Percentiles rank a stretch among this genome's conserved stretches.
phyloP scores from a whole-genome alignment of 371 early-diverging fungal genomes.

The Mortierella sp. region DNA sequence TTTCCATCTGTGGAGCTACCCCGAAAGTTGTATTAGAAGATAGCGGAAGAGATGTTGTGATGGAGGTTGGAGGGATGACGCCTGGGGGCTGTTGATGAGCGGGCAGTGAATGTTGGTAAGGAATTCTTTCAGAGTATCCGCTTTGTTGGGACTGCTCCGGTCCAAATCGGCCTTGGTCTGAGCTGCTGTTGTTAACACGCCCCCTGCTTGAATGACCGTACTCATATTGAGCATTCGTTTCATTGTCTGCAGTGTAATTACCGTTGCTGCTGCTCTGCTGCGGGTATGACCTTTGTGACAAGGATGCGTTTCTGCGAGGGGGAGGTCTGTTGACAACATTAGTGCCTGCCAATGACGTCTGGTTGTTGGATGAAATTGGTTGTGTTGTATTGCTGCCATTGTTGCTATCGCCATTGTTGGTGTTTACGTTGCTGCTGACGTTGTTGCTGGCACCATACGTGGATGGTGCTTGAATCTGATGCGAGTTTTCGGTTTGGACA shows the following conservation, averaged over 20 bases:
- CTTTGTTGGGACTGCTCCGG: not conserved
- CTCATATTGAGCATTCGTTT: conserved; percentile 24
- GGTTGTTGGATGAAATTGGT: conserved; percentile 2
- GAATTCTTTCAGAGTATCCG: conserved; percentile 32
- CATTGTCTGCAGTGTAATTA: conserved; percentile 17
- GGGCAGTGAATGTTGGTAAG: conserved; percentile 51
- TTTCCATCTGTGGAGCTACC: conserved; percentile 14
- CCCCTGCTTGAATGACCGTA: conserved; percentile 12
- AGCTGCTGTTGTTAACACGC: conserved; percentile 20
- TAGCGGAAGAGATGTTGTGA: conserved; percentile 7
- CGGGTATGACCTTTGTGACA: conserved; percentile 33
- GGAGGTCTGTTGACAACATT: not conserved
- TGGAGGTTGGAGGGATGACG: conserved; percentile 11
- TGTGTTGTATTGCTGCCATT: not conserved
- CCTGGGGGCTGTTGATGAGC: conserved; percentile 55
- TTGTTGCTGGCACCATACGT: not conserved
- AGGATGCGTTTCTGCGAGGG: conserved; percentile 37
- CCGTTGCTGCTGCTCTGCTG: conserved; percentile 13
- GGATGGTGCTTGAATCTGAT: conserved; percentile 1
- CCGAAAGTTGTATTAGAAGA: conserved; percentile 4
- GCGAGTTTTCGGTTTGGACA: conserved; percentile 9
- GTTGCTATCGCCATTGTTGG: conserved; percentile 3
- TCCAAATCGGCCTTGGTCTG: conserved; percentile 21
- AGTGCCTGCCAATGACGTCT: not conserved
- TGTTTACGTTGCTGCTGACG: not conserved